These are phyloP conservation scores for Dothideomycetes sp. DNA, from an alignment of 2,329 filamentous ascomycete genomes.

Conservation along the genomic window DNA sequence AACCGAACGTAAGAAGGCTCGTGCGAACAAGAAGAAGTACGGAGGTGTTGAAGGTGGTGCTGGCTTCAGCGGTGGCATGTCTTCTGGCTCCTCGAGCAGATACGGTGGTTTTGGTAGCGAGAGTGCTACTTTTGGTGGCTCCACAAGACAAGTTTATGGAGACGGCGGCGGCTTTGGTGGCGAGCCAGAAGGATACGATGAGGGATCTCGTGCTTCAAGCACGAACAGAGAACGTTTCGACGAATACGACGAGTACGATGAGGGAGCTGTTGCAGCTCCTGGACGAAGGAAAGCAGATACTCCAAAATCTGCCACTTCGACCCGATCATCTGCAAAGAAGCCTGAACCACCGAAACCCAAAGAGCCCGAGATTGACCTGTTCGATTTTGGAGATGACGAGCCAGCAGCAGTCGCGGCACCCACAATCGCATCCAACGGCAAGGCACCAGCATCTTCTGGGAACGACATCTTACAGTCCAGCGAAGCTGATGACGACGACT, in stretches of 20 bases:
- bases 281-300: slow-evolving; percentile 39
- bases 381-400: slow-evolving; percentile 75
- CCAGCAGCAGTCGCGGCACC: slow-evolving; percentile 40
- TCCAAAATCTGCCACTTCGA: slow-evolving; percentile 16
- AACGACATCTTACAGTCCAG: slow-evolving; percentile 93
- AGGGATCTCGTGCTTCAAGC: slow-evolving; percentile 56
- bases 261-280: slow-evolving; percentile 47
- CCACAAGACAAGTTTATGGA: slow-evolving; percentile 70
- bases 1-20: slow-evolving; percentile 71
- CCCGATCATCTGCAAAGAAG: slow-evolving; percentile 44
- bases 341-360: slow-evolving; percentile 62
- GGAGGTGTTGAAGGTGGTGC: slow-evolving; percentile 81
- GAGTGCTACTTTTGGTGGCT: slow-evolving; percentile 21
- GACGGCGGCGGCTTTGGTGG: slow-evolving; percentile 91
- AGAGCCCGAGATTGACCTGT: slow-evolving; percentile 84
- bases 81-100: slow-evolving; percentile 43
- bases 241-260: slow-evolving; percentile 94
- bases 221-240: slow-evolving; percentile 70
- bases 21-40: slow-evolving; percentile 86
- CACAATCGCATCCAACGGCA: slow-evolving; percentile 34
- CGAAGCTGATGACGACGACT: slow-evolving; percentile 65
- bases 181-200: slow-evolving; percentile 45
- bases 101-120: slow-evolving; percentile 93
- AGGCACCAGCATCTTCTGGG: slow-evolving; percentile 42
- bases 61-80: slow-evolving; percentile 45